Evolutionary conservation across 768 basidiomycete genomes (phyloP).

Genomic region (Macrolepiota fuliginosa): DNA sequence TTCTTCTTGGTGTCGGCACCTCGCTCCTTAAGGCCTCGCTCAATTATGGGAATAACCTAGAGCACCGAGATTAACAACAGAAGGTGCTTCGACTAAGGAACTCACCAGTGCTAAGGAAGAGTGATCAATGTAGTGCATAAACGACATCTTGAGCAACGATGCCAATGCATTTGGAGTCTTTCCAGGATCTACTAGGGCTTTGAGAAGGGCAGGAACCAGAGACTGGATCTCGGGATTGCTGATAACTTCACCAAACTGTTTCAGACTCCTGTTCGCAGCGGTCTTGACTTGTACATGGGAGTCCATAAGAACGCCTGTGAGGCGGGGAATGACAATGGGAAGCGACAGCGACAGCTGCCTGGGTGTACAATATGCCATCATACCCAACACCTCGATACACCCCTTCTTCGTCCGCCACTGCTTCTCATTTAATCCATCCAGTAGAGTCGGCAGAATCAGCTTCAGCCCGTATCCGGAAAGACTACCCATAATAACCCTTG

Average conservation of each 20-base stretch:
- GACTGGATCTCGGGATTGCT: slow-evolving; percentile 96
- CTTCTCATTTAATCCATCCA: slow-evolving; percentile 93
- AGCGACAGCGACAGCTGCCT: slow-evolving; percentile 91
- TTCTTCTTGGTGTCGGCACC: slow-evolving; percentile 94
- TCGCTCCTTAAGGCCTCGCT: slow-evolving; percentile 88
- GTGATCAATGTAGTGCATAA: slow-evolving; percentile 97
- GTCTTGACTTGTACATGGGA: slow-evolving; percentile 94
- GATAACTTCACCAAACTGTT: slow-evolving; percentile 98
- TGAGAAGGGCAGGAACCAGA: slow-evolving; percentile 85
- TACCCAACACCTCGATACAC: slow-evolving; percentile 92
- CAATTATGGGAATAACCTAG: slow-evolving; percentile 92
- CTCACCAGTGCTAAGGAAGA: slow-evolving; percentile 90
- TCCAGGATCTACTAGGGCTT: slow-evolving; percentile 91
- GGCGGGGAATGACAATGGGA: slow-evolving; percentile 93
- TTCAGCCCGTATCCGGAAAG: slow-evolving; percentile 96
- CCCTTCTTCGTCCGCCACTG: slow-evolving; percentile 99
- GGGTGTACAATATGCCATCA: slow-evolving; percentile 99
- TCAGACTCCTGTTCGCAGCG: slow-evolving; percentile 92
- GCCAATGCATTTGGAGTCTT: slow-evolving; percentile 85
- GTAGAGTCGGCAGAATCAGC: slow-evolving; percentile 84
- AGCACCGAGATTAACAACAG: neutral
- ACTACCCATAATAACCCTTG: slow-evolving; percentile 92
- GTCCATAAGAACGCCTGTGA: slow-evolving; percentile 93
- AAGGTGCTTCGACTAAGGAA: neutral
- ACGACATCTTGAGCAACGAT: slow-evolving; percentile 89